Evolutionary conservation across 1,139 yeast species (phyloP), one percentile per base, ranked within the genome.

Genomic region (Blastobotrys indianensis): DNA sequence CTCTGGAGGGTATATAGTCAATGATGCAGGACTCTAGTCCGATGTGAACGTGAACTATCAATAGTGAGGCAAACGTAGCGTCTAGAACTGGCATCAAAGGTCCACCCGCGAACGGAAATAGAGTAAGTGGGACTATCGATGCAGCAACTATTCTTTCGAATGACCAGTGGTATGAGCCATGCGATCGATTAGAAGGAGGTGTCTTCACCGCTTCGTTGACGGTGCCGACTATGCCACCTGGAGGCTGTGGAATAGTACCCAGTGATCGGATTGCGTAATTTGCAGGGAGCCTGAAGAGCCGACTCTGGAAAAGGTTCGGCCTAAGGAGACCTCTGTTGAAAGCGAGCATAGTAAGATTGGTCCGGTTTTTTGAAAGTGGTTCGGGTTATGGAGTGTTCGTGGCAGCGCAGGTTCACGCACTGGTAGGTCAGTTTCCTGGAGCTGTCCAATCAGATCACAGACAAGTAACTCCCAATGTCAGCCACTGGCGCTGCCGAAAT

Each of bases 121-220:
- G 69, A 5, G 80, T 68, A 52, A 90, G 70, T 20, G 97, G 97
- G n/a, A 85, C 74, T 62, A 88, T 66, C 1, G 83, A 76, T 17
- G 80, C 65, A 7, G 90, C 75, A 11, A 85, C 70, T 5, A 77
- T 59, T 56, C 88, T 76, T 65, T 90, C 97, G 59, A 82, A 79
- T 11, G 87, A 70, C 96, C 96, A 88, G 71, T 88, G 97, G 64
- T 78, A 80, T 3, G 95, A 81, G 29, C 97, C 97, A 60, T 85
- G 90, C 54, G 74, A 66, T 58, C 73, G 71, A 61, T 77, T 73
- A 1, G 82, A 67, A 44, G 70, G 67, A 35, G 95, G 94, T 15
- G 76, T 71, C 41, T 76, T 75, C 55, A 77, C 80, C 4, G 95
- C 84, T 50, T 88, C 96, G 65, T 88, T 88, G 44, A 85, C 90